A percentile compares a stretch with the other conserved stretches of the same genome.
phyloP scores from a whole-genome alignment of 2,329 filamentous ascomycete genomes.

The Fusarium sp. region DNA sequence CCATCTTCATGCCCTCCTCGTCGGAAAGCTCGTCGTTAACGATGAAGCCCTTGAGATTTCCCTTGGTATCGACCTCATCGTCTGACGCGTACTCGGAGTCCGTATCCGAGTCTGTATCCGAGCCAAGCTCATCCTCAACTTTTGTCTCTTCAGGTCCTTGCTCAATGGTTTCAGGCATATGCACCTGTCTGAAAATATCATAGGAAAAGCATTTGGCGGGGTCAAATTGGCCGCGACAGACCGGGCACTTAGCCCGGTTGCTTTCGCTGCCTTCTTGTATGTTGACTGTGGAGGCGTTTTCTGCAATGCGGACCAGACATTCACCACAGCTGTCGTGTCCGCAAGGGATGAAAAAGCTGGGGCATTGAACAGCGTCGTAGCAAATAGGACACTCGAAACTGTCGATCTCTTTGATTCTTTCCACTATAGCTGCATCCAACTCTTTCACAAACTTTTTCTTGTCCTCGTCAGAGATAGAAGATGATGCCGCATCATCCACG shows the following conservation, averaged over 20 bases:
- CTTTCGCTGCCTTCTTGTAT: conserved; percentile 72
- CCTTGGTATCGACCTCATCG: conserved; percentile 54
- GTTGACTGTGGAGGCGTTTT: conserved; percentile 66
- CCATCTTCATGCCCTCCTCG: conserved; percentile 32
- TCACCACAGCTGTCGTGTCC: conserved; percentile 84
- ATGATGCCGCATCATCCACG: conserved; percentile 53
- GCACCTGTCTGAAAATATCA: conserved; percentile 77
- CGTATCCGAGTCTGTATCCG: conserved; percentile 46
- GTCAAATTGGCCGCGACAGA: conserved; percentile 78
- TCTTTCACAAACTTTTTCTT: conserved; percentile 73
- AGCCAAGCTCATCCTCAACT: conserved; percentile 53
- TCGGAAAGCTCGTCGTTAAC: conserved; percentile 57
- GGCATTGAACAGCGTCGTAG: conserved; percentile 80
- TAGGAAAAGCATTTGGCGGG: conserved; percentile 80
- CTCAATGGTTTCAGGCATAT: conserved; percentile 70
- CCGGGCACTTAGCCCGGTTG: conserved; percentile 75
- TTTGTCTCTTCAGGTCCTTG: conserved; percentile 52
- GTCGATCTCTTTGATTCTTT: conserved; percentile 70
- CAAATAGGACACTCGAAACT: conserved; percentile 87
- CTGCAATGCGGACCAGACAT: conserved; percentile 78
- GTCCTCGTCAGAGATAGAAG: conserved; percentile 60
- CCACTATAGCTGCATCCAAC: conserved; percentile 71
- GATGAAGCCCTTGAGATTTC: conserved; percentile 67
- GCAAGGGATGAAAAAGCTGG: conserved; percentile 84
- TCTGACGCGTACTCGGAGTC: conserved; percentile 51